Base-by-base conservation (phyloP, 108 stramenopile species). In the Cyclotella kingstonii region DNA sequence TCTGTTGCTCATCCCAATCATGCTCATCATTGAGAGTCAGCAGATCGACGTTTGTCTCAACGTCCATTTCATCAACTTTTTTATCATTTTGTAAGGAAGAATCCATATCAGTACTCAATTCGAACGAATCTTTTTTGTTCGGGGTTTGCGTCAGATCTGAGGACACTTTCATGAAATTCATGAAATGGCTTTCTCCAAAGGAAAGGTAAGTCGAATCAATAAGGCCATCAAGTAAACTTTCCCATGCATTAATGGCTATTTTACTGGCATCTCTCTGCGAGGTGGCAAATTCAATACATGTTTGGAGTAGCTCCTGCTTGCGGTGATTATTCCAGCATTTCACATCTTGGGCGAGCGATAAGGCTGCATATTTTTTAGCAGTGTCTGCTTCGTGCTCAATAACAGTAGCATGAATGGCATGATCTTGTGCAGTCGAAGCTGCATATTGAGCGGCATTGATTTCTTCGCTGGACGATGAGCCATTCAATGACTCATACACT, bases 301-400 rank as follows among this genome's bases (percentile, higher is more conserved):
- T 51, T 15, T 62, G 69, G 3, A 89, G 80, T 42, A 93, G 50
- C 46, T 88, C 87, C 21, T 81, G 72, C 57, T 89, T 93, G 21
- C 91, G 68, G 58, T 89, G 87, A 7, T 80, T 76, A 75, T 93
- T 93, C 91, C 91, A 93, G 58, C 76, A 81, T 60, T 83, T 85
- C 22, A 93, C 88, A 68, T 93, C 91, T 52, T 93, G 82, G 7
- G 91, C 88, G 39, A 93, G 63, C 6, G 88, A 83, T 14, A 93
- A 58, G 12, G 87, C 79, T n/a, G 86, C 83, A 25, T 81, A 57
- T 15, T 85, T 66, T 60, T 87, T 89, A 23, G 82, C 88, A 15
- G 85, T 68, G 33, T 79, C 80, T 19, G 91, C 84, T 75, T 93
- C 91, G 65, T 93, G 85, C 43, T 89, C 91, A 17, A 93, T 83